Evolutionary conservation across 1,284 basidiomycete genomes (phyloP).

Genomic region (Papiliotrema flavescens): DNA sequence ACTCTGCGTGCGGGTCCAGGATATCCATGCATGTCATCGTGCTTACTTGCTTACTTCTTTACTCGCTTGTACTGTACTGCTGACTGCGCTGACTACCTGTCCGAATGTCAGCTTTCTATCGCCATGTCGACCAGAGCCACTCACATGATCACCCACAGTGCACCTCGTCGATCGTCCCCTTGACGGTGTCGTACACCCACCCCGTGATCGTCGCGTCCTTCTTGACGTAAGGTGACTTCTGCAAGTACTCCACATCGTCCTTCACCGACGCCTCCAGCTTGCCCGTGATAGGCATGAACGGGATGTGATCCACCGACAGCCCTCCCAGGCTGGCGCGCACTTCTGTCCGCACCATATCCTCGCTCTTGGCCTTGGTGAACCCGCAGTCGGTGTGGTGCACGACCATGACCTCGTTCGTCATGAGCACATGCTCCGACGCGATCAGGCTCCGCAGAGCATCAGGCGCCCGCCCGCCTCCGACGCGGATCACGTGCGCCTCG

Average conservation of each 20-base stretch:
- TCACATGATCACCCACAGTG: not conserved
- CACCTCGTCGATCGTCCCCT: constrained; percentile 13
- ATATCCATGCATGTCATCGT: too few species aligned
- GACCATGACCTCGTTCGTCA: constrained; percentile 22
- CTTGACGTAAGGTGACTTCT: constrained; percentile 10
- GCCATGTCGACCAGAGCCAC: too few species aligned
- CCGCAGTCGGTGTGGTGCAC: constrained; percentile 28
- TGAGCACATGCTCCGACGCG: constrained; percentile 26
- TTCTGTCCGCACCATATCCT: constrained; percentile 9
- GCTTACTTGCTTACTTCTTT: too few species aligned
- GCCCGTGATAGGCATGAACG: constrained; percentile 11
- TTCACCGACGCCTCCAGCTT: constrained; percentile 7
- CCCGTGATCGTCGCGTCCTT: constrained; percentile 12
- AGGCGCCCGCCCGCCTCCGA: constrained; percentile 21
- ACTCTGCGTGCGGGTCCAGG: too few species aligned
- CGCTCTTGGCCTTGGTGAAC: constrained; percentile 11
- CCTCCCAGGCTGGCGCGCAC: constrained; percentile 8
- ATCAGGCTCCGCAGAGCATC: constrained; percentile 24
- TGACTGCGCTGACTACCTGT: too few species aligned
- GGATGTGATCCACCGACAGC: constrained; percentile 9
- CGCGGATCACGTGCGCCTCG: constrained; percentile 23
- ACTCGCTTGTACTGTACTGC: too few species aligned
- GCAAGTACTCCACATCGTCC: constrained; percentile 15
- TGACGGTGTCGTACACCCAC: constrained; percentile 14
- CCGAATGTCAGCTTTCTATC: too few species aligned